Percentiles rank a stretch among this genome's conserved stretches.
These are phyloP conservation scores for Carex arenaria DNA, from an alignment of 202 grass and related monocot genomes.

Conservation along the genomic window DNA sequence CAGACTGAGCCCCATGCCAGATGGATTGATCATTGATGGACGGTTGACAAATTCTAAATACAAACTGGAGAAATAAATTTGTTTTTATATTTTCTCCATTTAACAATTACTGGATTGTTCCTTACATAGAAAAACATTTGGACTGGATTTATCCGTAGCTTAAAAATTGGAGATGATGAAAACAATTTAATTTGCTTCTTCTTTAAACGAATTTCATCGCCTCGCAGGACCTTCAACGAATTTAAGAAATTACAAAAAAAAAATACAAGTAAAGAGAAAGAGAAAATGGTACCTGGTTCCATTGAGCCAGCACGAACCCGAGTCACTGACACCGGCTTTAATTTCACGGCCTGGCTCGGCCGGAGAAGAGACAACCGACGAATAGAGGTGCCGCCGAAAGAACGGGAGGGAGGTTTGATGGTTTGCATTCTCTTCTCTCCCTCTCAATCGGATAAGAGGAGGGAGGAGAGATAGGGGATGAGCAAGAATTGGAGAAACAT, in stretches of 20 bases:
- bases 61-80: too few species aligned
- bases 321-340: background rate
- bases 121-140: too few species aligned
- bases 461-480: background rate
- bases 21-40: too few species aligned
- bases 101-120: too few species aligned
- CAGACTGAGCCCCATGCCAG: too few species aligned
- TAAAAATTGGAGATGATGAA: background rate
- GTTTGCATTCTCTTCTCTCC: constrained; percentile 15
- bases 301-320: background rate
- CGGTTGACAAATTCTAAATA: too few species aligned
- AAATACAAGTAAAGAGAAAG: background rate
- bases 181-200: background rate
- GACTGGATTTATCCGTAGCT: too few species aligned
- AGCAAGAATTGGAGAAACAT: constrained; percentile 2
- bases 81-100: too few species aligned
- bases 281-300: background rate
- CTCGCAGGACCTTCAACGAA: background rate
- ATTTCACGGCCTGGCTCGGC: background rate
- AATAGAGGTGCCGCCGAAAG: background rate
- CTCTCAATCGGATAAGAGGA: background rate
- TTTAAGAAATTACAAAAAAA: background rate
- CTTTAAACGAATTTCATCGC: background rate
- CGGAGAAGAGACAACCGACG: background rate
- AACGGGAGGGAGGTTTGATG: background rate